These are phyloP conservation scores for Polyporus arcularius DNA, from an alignment of 768 basidiomycete species.

Conservation along the genomic window DNA sequence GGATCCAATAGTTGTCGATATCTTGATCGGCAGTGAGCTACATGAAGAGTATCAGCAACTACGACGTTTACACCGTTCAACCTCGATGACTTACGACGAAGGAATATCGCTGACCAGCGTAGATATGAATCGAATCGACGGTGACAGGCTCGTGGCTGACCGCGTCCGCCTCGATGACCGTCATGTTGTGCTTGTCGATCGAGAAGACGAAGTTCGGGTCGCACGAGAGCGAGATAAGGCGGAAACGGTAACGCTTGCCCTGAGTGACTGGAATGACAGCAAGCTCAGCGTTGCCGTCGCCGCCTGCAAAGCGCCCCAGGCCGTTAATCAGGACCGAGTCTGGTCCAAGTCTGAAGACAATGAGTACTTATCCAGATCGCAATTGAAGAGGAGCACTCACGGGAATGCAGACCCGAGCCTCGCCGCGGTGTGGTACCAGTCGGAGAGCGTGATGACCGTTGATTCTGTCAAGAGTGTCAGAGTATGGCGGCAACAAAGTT, in stretches of 20 bases:
- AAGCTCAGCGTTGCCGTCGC: constrained; percentile 8
- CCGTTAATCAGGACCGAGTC: constrained; percentile 49
- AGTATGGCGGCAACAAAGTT: neutral
- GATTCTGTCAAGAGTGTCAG: constrained; percentile 26
- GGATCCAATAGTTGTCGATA: constrained; percentile 58
- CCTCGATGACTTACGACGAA: constrained; percentile 19
- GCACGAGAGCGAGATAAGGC: constrained; percentile 23
- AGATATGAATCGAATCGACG: constrained; percentile 23
- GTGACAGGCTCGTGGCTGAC: constrained; percentile 42
- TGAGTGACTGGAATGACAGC: constrained; percentile 25
- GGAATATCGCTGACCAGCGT: constrained; percentile 23
- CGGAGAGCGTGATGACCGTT: constrained; percentile 48
- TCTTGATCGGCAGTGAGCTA: constrained; percentile 43
- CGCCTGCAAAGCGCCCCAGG: constrained; percentile 39
- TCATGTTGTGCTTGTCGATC: constrained; percentile 46
- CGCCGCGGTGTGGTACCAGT: constrained; percentile 40
- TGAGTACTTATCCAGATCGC: neutral
- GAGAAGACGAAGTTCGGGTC: constrained; percentile 44
- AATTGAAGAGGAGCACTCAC: neutral
- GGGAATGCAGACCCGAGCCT: constrained; percentile 8
- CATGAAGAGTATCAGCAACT: constrained; percentile 34
- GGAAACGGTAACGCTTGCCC: constrained; percentile 28
- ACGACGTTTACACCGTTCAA: constrained; percentile 20
- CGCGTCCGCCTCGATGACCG: constrained; percentile 56
- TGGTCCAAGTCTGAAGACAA: constrained; percentile 14